Percentiles rank a stretch among this genome's conserved stretches.
Evolutionary conservation across 345 rosid genomes (phyloP).

Genomic region (Eutrema yunnanense): DNA sequence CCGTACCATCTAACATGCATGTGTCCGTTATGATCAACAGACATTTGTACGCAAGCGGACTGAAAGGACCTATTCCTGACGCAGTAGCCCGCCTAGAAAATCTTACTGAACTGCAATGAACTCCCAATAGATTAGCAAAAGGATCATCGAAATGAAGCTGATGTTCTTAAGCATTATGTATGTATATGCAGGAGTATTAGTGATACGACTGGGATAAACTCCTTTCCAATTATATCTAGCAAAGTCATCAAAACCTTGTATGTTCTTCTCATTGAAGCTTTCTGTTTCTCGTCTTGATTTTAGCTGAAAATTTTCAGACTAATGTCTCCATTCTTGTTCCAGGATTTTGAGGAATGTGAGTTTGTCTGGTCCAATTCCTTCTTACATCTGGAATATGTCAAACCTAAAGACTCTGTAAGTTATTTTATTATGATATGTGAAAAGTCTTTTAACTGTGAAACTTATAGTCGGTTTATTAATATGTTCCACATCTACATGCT

Average conservation of each 20-base stretch:
- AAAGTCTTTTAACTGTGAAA: too few relatives aligned
- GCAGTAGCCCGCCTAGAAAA: conserved; percentile 27
- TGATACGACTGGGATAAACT: conserved; percentile 27
- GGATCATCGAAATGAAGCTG: not conserved
- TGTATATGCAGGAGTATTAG: conserved; percentile 37
- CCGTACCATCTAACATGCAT: not conserved
- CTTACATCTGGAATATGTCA: conserved; percentile 4
- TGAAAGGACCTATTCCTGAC: conserved; percentile 43
- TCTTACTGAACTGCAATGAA: conserved; percentile 30
- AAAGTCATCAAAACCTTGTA: conserved; percentile 9
- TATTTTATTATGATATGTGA: not conserved
- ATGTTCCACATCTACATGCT: too few relatives aligned
- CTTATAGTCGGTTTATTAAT: too few relatives aligned
- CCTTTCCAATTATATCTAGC: conserved; percentile 40
- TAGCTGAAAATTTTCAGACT: not conserved
- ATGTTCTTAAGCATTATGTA: not conserved
- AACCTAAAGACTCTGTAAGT: not conserved
- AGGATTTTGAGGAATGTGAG: conserved; percentile 21
- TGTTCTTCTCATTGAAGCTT: not conserved
- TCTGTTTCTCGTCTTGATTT: not conserved
- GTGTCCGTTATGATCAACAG: not conserved
- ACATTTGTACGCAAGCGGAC: conserved; percentile 45
- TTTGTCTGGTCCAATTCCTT: conserved; percentile 16
- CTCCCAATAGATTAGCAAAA: not conserved
- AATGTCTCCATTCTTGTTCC: not conserved